Evolutionary conservation across 2,329 filamentous ascomycete genomes (phyloP).

Genomic region (Epichloe amarillans): DNA sequence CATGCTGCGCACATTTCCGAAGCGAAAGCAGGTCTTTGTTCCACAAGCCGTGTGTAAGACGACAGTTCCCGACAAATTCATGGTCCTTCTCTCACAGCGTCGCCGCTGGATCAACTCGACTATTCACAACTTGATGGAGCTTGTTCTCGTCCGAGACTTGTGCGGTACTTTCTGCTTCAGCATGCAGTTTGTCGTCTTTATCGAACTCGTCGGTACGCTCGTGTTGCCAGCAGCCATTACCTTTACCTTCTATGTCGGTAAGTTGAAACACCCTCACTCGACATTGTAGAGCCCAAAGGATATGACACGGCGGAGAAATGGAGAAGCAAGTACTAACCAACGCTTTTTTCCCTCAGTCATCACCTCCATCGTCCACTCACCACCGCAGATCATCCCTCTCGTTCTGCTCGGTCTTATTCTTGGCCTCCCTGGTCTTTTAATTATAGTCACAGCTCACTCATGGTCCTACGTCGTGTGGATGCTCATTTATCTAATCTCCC

Average conservation of each 20-base stretch:
- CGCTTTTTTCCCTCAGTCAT: constrained; percentile 42
- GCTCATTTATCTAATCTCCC: constrained; percentile 83
- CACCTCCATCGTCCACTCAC: constrained; percentile 66
- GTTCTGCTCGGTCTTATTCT: constrained; percentile 82
- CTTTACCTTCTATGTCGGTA: constrained; percentile 92
- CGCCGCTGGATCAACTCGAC: constrained; percentile 99
- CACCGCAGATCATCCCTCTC: constrained; percentile 77
- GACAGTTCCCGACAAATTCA: constrained; percentile 85
- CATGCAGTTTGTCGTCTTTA: constrained; percentile 97
- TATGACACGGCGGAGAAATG: not conserved
- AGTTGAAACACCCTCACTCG: constrained; percentile 24
- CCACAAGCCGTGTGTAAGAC: constrained; percentile 99
- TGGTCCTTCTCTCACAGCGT: constrained; percentile 82
- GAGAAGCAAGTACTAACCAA: not conserved
- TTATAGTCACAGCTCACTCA: constrained; percentile 85
- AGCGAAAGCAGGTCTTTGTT: constrained; percentile 97
- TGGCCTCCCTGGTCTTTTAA: constrained; percentile 81
- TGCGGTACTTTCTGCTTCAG: constrained; percentile 99
- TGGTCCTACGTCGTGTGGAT: constrained; percentile 93
- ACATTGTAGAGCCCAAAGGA: not conserved
- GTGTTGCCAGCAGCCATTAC: constrained; percentile 92
- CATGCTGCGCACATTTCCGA: constrained; percentile 97
- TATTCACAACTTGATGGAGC: constrained; percentile 95
- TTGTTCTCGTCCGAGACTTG: constrained; percentile 86
- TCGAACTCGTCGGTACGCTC: constrained; percentile 87